These are phyloP conservation scores for Claviceps quebecensis DNA, from an alignment of 2,329 filamentous ascomycete species.

Conservation along the genomic window DNA sequence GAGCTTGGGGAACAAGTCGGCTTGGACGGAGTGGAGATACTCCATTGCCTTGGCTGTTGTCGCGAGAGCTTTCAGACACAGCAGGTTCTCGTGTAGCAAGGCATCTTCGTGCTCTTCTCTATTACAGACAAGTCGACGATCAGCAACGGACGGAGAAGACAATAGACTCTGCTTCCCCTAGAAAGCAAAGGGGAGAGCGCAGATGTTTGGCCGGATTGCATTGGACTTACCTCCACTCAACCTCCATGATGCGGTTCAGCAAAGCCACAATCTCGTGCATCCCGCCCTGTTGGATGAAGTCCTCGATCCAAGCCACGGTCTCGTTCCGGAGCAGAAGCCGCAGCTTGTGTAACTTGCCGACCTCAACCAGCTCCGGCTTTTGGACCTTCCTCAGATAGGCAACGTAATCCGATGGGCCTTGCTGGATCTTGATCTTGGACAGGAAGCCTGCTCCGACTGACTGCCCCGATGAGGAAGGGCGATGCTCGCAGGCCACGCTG, in stretches of 20 bases:
- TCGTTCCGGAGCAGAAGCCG: slow-evolving; percentile 82
- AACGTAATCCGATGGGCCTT: slow-evolving; percentile 73
- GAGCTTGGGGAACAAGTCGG: slow-evolving; percentile 71
- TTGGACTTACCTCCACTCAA: slow-evolving; percentile 70
- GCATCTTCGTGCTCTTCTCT: slow-evolving; percentile 94
- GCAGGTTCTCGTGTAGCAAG: slow-evolving; percentile 77
- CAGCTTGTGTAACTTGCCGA: slow-evolving; percentile 91
- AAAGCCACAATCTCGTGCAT: slow-evolving; percentile 84
- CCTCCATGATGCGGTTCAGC: slow-evolving; percentile 79
- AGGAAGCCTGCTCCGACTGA: slow-evolving; percentile 44
- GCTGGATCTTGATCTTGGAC: slow-evolving; percentile 58
- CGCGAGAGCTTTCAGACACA: slow-evolving; percentile 87
- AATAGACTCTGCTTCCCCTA: neutral
- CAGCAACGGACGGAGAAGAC: too few relatives aligned
- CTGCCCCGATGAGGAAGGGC: slow-evolving; percentile 33
- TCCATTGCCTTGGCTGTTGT: slow-evolving; percentile 79
- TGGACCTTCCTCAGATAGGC: slow-evolving; percentile 68
- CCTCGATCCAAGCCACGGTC: slow-evolving; percentile 88
- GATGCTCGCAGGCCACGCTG: slow-evolving; percentile 46
- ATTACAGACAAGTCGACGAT: slow-evolving; percentile 9
- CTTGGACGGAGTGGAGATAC: slow-evolving; percentile 67
- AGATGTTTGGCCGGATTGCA: neutral
- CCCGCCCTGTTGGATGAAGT: slow-evolving; percentile 76
- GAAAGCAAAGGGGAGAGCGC: neutral
- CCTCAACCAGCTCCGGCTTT: slow-evolving; percentile 72